A percentile compares a stretch with the other conserved stretches of the same genome.
These are phyloP conservation scores for Alternaria sp. DNA, from an alignment of 2,329 filamentous ascomycete species.

Conservation along the genomic window DNA sequence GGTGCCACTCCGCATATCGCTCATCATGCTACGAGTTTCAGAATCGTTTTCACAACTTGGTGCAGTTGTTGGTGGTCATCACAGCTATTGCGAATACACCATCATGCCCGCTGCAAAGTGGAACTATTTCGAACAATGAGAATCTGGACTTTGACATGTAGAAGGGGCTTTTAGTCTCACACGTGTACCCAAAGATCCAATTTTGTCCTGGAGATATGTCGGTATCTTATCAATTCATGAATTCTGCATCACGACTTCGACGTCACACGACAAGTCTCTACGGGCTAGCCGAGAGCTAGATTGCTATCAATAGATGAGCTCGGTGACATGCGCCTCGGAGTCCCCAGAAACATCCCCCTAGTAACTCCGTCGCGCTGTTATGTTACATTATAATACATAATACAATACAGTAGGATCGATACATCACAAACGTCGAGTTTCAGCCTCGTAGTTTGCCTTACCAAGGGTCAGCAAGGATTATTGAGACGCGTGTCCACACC, in stretches of 20 bases:
- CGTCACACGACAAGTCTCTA: not conserved
- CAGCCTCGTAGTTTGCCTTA: constrained; percentile 22
- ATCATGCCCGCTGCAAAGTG: not conserved
- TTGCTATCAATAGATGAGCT: not conserved
- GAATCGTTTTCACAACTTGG: not conserved
- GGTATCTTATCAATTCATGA: not conserved
- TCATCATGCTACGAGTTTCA: not conserved
- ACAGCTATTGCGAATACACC: not conserved
- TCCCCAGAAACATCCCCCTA: not conserved
- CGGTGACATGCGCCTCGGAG: not conserved
- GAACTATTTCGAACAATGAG: not conserved
- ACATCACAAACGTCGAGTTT: not conserved
- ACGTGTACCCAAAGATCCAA: not conserved
- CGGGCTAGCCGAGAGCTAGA: not conserved
- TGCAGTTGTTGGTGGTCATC: not conserved
- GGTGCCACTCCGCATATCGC: not conserved
- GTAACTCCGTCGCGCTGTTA: not conserved
- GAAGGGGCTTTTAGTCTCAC: not conserved
- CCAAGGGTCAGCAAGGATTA: constrained; percentile 3
- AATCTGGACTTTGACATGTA: not conserved
- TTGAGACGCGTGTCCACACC: constrained; percentile 1
- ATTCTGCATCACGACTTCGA: not conserved
- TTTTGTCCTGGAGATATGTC: not conserved
- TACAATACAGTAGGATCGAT: not conserved
- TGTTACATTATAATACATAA: not conserved